A percentile compares a stretch with the other conserved stretches of the same genome.
These are phyloP conservation scores for Colletotrichum tanaceti DNA, from an alignment of 2,329 filamentous ascomycete genomes.

Conservation along the genomic window DNA sequence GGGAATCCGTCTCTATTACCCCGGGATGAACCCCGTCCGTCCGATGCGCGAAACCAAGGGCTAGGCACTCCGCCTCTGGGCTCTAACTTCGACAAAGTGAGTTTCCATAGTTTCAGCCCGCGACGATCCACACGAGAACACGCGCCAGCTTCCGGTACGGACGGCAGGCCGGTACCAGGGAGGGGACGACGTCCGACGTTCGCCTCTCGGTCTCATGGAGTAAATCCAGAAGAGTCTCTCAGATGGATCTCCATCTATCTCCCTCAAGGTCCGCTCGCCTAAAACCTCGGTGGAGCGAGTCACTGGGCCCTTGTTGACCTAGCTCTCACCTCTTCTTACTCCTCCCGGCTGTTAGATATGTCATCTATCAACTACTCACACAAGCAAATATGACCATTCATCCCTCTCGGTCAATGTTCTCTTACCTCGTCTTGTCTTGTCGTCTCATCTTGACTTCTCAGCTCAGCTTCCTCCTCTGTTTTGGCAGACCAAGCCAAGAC, in stretches of 20 bases:
- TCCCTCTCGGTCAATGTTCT: not conserved
- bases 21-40: conserved; percentile 2
- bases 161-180: not conserved
- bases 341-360: not conserved
- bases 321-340: not conserved
- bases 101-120: conserved; percentile 39
- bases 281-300: not conserved
- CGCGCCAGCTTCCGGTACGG: conserved; percentile 15
- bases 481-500: not conserved
- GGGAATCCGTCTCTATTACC: not conserved
- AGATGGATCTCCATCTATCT: too few species aligned
- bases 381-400: not conserved
- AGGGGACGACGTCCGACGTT: not conserved
- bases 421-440: conserved; percentile 11
- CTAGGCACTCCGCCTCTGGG: not conserved
- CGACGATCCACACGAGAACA: conserved; percentile 32
- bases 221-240: not conserved
- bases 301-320: not conserved
- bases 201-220: not conserved
- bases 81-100: conserved; percentile 23
- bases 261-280: not conserved
- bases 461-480: not conserved
- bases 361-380: not conserved
- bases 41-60: not conserved
- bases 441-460: conserved; percentile 1